Percentiles rank a stretch among this genome's conserved stretches.
These are phyloP conservation scores for Paraglomus brasilianum DNA, from an alignment of 192 early-diverging fungal genomes.

Conservation along the genomic window DNA sequence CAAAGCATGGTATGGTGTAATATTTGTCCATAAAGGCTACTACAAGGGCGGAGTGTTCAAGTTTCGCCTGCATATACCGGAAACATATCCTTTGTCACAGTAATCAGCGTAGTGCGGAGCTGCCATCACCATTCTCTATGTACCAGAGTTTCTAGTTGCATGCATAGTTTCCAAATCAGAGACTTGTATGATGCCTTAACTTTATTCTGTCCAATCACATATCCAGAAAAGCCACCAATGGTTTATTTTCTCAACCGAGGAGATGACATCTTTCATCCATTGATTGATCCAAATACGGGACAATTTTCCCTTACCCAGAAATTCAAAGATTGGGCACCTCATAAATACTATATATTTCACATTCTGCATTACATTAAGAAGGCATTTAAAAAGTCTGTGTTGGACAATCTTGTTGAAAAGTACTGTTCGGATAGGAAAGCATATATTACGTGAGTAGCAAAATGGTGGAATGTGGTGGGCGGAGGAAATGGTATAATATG, in stretches of 20 bases:
- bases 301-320: constrained; percentile 70
- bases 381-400: constrained; percentile 75
- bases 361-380: constrained; percentile 87
- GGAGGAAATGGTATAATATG: not conserved
- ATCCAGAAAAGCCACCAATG: constrained; percentile 52
- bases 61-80: constrained; percentile 78
- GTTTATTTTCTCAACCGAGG: constrained; percentile 56
- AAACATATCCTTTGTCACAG: constrained; percentile 64
- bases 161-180: no score
- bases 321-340: constrained; percentile 79
- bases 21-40: constrained; percentile 89
- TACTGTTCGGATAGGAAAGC: constrained; percentile 66
- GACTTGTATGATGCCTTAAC: no score
- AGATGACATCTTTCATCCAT: constrained; percentile 82
- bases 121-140: not conserved
- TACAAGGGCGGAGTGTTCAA: constrained; percentile 89
- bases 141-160: no score
- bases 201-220: constrained; percentile 7
- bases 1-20: constrained; percentile 78
- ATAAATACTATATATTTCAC: constrained; percentile 82
- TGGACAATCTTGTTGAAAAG: constrained; percentile 59
- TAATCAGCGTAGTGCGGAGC: not conserved
- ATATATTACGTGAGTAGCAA: constrained; percentile 50
- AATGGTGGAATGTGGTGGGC: not conserved
- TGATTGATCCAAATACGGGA: constrained; percentile 68